These are phyloP conservation scores for Allium sativum DNA, from an alignment of 106 monocot genomes.

Conservation along the genomic window DNA sequence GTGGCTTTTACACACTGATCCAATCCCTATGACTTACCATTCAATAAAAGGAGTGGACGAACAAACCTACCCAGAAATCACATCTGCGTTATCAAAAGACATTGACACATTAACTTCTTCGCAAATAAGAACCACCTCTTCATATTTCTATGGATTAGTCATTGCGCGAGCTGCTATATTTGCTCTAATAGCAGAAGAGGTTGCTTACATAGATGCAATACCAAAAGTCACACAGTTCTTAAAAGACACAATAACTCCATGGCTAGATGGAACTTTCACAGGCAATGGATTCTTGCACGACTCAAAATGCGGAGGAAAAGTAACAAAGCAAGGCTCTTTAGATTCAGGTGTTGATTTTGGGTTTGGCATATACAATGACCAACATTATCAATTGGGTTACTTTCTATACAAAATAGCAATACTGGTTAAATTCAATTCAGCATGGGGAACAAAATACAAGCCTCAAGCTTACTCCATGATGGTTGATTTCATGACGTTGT, in stretches of 20 bases:
- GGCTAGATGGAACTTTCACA: constrained; percentile 76
- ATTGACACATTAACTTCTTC: constrained; percentile 23
- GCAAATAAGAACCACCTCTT: constrained; percentile 48
- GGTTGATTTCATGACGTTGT: constrained; percentile 72
- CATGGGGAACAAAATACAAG: constrained; percentile 71
- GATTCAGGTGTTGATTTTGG: constrained; percentile 87
- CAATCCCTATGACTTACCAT: constrained; percentile 58
- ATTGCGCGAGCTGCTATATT: constrained; percentile 69
- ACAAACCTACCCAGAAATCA: constrained; percentile 32
- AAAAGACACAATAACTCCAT: constrained; percentile 44
- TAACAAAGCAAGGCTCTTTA: constrained; percentile 55
- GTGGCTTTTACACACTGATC: constrained; percentile 62
- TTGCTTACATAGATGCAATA: constrained; percentile 45
- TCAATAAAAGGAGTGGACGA: constrained; percentile 51
- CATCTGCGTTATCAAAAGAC: constrained; percentile 49
- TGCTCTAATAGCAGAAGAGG: constrained; percentile 72
- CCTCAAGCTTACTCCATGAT: constrained; percentile 58
- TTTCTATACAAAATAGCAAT: constrained; percentile 80
- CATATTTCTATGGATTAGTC: constrained; percentile 87
- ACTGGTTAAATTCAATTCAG: constrained; percentile 59
- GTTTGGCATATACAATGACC: constrained; percentile 83
- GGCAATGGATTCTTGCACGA: constrained; percentile 82
- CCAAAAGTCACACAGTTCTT: constrained; percentile 45
- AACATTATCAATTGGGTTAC: constrained; percentile 89
- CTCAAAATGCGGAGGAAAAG: constrained; percentile 73